These are phyloP conservation scores for Pseudogymnoascus sp. DNA, from an alignment of 2,329 filamentous ascomycete species.

Conservation along the genomic window DNA sequence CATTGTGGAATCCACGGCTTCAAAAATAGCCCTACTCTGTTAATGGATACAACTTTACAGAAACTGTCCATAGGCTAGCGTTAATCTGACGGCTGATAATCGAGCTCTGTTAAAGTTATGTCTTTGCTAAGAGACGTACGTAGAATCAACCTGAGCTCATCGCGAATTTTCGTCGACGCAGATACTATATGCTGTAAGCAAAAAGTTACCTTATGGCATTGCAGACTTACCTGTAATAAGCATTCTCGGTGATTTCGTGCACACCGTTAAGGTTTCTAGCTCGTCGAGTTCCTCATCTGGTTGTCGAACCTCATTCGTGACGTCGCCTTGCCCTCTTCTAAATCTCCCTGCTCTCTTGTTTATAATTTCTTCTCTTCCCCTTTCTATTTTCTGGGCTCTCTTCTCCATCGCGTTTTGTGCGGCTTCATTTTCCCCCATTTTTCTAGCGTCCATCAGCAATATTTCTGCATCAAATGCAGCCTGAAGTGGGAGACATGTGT, in stretches of 20 bases:
- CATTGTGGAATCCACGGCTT: neutral
- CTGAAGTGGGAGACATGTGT: constrained; percentile 10
- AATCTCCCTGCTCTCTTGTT: constrained; percentile 10
- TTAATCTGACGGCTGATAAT: constrained; percentile 15
- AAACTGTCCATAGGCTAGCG: neutral
- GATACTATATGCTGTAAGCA: constrained; percentile 15
- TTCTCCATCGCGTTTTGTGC: constrained; percentile 9
- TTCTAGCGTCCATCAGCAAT: constrained; percentile 11
- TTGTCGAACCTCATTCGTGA: constrained; percentile 7
- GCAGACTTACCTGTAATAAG: constrained; percentile 16
- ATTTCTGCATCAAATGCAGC: constrained; percentile 12
- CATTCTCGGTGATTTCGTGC: constrained; percentile 16
- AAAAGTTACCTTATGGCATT: neutral
- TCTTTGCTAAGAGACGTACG: constrained; percentile 13
- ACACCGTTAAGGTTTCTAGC: constrained; percentile 12
- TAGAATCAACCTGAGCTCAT: constrained; percentile 15
- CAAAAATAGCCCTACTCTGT: constrained; percentile 3
- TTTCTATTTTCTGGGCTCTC: constrained; percentile 14
- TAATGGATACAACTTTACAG: constrained; percentile 1
- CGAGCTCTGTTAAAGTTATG: constrained; percentile 17
- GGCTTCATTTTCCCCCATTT: constrained; percentile 10
- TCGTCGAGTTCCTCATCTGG: constrained; percentile 9
- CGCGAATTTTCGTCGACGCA: constrained; percentile 14
- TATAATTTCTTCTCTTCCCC: constrained; percentile 12
- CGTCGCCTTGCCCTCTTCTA: constrained; percentile 13